These are phyloP conservation scores for Rhizopogon sp. DNA, from an alignment of 768 basidiomycete genomes.

Conservation along the genomic window DNA sequence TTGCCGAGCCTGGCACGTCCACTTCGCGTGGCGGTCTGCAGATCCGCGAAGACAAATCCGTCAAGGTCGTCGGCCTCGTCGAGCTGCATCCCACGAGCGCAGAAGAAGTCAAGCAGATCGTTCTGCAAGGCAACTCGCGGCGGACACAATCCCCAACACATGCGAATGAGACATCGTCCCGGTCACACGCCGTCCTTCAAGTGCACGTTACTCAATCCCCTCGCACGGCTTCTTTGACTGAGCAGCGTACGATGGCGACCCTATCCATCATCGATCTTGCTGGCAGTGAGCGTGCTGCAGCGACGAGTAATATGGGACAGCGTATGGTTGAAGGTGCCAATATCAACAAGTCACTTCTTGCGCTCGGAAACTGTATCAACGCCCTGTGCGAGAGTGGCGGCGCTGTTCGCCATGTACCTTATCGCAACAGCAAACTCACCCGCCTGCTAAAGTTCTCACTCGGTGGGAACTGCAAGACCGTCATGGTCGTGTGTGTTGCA, in stretches of 20 bases:
- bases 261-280: slow-evolving; percentile 98
- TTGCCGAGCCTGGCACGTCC: slow-evolving; percentile 62
- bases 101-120: slow-evolving; percentile 92
- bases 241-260: slow-evolving; percentile 80
- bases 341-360: slow-evolving; percentile 97
- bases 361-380: slow-evolving; percentile 97
- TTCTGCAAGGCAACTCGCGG: slow-evolving; percentile 81
- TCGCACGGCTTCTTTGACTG: slow-evolving; percentile 78
- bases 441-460: slow-evolving; percentile 96
- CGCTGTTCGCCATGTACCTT: slow-evolving; percentile 86
- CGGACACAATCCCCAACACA: slow-evolving; percentile 93
- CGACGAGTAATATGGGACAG: slow-evolving; percentile 95
- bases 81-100: slow-evolving; percentile 79
- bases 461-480: slow-evolving; percentile 98
- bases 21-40: slow-evolving; percentile 80
- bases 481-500: slow-evolving; percentile 98
- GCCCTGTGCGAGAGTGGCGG: slow-evolving; percentile 94
- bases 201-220: slow-evolving; percentile 89
- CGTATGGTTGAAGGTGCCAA: slow-evolving; percentile 99
- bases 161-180: slow-evolving; percentile 93
- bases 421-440: slow-evolving; percentile 97
- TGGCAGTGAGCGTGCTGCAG: slow-evolving; percentile 94
- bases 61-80: slow-evolving; percentile 83
- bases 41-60: slow-evolving; percentile 91
- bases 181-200: slow-evolving; percentile 96